Conservation (phyloP, 2,329 filamentous ascomycete species). For the Botryosphaeria dothidea region DNA sequence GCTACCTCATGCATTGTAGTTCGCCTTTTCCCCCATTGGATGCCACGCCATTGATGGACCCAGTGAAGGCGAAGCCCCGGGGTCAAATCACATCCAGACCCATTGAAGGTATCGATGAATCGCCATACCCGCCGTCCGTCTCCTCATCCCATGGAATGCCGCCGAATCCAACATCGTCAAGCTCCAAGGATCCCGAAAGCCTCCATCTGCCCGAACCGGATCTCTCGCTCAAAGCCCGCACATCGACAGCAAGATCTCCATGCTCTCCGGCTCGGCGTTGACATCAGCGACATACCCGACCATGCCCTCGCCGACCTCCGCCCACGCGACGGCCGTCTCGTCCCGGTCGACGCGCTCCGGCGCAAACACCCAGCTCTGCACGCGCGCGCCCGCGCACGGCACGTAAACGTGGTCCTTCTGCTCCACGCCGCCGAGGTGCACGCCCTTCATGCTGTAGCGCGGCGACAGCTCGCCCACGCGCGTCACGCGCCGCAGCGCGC, state of each 20-base stretch:
- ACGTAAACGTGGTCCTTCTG: neutral
- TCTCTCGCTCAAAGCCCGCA: neutral
- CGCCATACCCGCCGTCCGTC: too few species aligned
- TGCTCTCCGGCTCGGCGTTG: neutral
- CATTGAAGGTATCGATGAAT: too few species aligned
- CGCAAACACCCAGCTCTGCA: neutral
- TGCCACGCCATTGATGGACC: too few species aligned
- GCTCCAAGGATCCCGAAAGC: too few species aligned
- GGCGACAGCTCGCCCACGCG: neutral
- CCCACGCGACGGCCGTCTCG: neutral
- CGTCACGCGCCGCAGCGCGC: neutral
- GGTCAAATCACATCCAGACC: too few species aligned
- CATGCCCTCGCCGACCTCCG: neutral
- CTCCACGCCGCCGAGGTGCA: neutral
- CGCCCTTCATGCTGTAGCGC: neutral
- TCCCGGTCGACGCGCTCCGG: neutral
- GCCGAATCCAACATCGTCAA: too few species aligned
- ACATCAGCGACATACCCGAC: neutral
- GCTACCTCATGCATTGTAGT: too few species aligned
- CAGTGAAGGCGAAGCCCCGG: too few species aligned
- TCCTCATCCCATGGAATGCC: too few species aligned
- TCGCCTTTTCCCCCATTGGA: too few species aligned
- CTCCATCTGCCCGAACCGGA: too few species aligned
- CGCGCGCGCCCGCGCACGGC: neutral
- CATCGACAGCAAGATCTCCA: neutral